Base-by-base conservation (phyloP, 805 yeast genomes). In the Metschnikowia matae region DNA sequence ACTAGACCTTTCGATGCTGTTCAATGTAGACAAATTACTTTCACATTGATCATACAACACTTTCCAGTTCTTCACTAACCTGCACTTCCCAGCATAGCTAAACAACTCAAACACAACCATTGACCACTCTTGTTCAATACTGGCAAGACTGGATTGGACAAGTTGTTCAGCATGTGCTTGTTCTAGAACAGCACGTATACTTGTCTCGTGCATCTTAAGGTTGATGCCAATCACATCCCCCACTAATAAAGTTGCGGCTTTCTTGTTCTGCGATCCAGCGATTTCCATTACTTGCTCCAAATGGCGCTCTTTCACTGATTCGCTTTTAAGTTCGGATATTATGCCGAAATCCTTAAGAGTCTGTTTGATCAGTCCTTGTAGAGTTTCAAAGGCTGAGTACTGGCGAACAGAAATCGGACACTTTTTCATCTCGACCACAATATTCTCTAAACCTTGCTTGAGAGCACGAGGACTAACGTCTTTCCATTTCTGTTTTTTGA, bases 151-250 rank as follows among this genome's bases (percentile, higher is more conserved):
- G 10, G 76, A 79, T 47, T 85, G 87, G 2, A 92, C 68, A 0
- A 79, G 71, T 51, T 78, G 73, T 61, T 92, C 97, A 2, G 88
- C 85, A 52, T 79, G 80, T 0, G 97, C 97, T 50, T 77, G 79
- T 1, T 73, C 72, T 2, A 88, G 57, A 0, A 85, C 64, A 0
- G 76, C 65, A 37, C 74, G 75, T 6, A 91, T 67, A 0, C 61
- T 52, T 1, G 55, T 54, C 41, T 78, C 80, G 62, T 87, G 77
- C 2, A 67, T 51, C 0, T 53, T 23, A 14, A 86, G 62, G 38
- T 83, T 68, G 40, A 89, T 63, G 35, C 74, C 74, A 80, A 92
- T 77, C 2, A 91, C 78, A 54, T 84, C 79, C 0, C 83, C 83
- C 2, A 89, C 64, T 0, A 76, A 69, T 48, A 84, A 55, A 0